Evolutionary conservation across 1,139 yeast genomes (phyloP).

Genomic region (Blastobotrys arbuscula): DNA sequence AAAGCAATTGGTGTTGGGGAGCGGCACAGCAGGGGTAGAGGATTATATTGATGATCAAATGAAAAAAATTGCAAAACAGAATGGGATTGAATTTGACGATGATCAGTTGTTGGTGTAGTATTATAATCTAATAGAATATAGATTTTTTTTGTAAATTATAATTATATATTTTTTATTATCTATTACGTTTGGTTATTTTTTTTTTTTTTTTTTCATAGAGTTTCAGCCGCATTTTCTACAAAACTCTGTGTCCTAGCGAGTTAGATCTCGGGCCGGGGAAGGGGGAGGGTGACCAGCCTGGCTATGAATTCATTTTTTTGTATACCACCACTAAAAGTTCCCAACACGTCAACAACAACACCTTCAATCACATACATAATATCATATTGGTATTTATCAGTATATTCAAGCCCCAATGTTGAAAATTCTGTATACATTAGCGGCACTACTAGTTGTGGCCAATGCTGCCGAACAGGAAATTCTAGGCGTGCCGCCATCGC

Average conservation of each 20-base stretch:
- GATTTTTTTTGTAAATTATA: no score
- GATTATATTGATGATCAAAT: conserved; percentile 16
- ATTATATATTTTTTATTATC: not conserved
- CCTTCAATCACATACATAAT: not conserved
- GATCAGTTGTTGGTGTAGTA: not conserved
- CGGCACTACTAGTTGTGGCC: not conserved
- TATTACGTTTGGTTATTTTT: not conserved
- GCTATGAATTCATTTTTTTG: no score
- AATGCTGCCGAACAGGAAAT: not conserved
- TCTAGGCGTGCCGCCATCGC: not conserved
- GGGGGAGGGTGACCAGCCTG: no score
- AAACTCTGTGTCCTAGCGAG: not conserved
- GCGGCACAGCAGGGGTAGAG: conserved; percentile 10
- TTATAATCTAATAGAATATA: not conserved
- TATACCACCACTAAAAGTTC: no score
- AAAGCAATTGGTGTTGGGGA: conserved; percentile 33
- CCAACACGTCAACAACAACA: not conserved
- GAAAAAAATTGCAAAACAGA: conserved; percentile 11
- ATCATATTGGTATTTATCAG: no score
- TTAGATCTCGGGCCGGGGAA: not conserved
- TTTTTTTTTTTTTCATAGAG: no score
- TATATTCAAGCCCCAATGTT: not conserved
- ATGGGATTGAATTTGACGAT: conserved; percentile 11
- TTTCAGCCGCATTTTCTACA: not conserved
- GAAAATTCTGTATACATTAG: not conserved